These are phyloP conservation scores for Plasmodium chabaudi DNA, from an alignment of 169 alveolate genomes.

Conservation along the genomic window DNA sequence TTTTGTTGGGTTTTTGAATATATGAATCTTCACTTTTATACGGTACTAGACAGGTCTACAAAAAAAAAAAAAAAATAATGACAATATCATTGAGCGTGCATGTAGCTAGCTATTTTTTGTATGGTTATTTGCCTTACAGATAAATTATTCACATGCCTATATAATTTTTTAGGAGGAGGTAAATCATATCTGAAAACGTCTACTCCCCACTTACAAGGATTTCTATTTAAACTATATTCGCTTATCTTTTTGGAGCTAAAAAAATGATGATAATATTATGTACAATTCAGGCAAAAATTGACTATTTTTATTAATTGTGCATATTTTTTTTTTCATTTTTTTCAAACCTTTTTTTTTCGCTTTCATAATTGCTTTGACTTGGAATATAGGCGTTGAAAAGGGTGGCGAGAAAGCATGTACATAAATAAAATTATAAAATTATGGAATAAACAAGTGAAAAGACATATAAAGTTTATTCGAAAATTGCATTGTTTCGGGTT, in stretches of 20 bases:
- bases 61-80: background rate
- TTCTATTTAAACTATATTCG: conserved; percentile 22
- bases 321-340: background rate
- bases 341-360: conserved; percentile 12
- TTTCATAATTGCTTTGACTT: background rate
- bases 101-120: background rate
- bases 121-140: conserved; percentile 11
- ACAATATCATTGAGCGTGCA: background rate
- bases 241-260: conserved; percentile 64
- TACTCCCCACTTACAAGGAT: conserved; percentile 72
- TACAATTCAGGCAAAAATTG: background rate
- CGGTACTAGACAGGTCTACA: conserved; percentile 56
- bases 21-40: conserved; percentile 43
- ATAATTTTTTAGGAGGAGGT: conserved; percentile 44
- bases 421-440: background rate
- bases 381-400: background rate
- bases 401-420: background rate
- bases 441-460: background rate
- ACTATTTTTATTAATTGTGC: background rate
- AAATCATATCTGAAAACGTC: conserved; percentile 47
- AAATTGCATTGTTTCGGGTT: background rate
- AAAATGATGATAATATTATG: background rate
- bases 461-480: background rate
- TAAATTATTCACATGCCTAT: conserved; percentile 46
- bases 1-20: conserved; percentile 41